Base-by-base conservation (phyloP, 2,329 filamentous ascomycete species). In the Pseudopithomyces maydicus region DNA sequence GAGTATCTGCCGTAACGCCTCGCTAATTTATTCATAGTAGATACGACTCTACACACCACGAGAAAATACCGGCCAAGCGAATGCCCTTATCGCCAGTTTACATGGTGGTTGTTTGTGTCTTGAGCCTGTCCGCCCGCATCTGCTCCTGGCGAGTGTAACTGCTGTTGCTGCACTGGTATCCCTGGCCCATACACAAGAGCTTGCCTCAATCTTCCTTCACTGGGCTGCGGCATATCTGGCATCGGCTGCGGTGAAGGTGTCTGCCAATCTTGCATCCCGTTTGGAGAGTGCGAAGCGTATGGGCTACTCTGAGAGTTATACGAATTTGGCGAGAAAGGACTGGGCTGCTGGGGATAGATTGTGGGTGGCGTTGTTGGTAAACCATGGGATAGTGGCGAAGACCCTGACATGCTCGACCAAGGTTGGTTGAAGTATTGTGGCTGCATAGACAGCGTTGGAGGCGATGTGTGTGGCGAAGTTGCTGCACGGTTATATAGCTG, bases 401-500 rank as follows among this genome's bases (percentile, higher is more conserved):
- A 56, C 1, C 64, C 65, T 17, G 69, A 60, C 55, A 72, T 61
- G 0, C 63, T 56, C 2, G 68, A 57, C 70, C 68, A 74, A 6
- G 55, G 48, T 43, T 72, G 72, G 5, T 65, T 62, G 20, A 67
- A 63, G 22, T 67, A 71, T 15, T 3, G 54, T 51, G 0, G 36
- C 19, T 45, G 46, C n/a, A 36, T 43, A 53, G 6, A 57, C 56
- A 36, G 61, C 5, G 62, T 17, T 15, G 61, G 60, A 19, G 71
- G 70, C 0, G 71, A 72, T 0, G 67, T 52, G 19, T 66, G 65
- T 6, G 70, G 67, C 0, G 70, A 68, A 2, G 57, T 47, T 6
- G 69, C 69, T 14, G 58, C 59, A 43, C 78, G 75, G 38, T 74
- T 71, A 41, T 78, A 76, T 0, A 82, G 72, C 17, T 79, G 74